Base-by-base conservation (phyloP, 2,329 filamentous ascomycete genomes). In the Didymella pomorum region DNA sequence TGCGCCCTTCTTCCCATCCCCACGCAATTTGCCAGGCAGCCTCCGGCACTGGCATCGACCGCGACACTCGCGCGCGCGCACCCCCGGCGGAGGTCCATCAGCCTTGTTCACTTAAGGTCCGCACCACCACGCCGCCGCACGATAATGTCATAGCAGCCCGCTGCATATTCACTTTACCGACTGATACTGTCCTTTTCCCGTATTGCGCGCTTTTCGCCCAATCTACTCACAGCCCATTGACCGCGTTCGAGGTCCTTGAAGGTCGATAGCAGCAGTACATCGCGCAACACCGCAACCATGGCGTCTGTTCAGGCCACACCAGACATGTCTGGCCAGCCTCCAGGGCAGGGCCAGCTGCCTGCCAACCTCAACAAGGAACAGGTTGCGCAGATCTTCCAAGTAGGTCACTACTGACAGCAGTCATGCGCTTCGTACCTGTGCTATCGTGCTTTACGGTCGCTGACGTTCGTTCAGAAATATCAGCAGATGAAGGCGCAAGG, bases 401-500 rank as follows among this genome's bases (percentile, higher is more conserved):
- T 91, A 26, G 26, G 41, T 83, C 72, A 83, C 78, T 26, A 50
- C 21, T 9, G 16, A 41, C 39, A 21, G 6, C 35, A 21, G 49
- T 16, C 52, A 61, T 61, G 46, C 53, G 42, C 60, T 50, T 57
- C 28, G 28, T 26, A 41, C 39, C 9, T 20, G 21, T n/a, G 46
- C 25, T 31, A 41, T 28, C 52, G 29, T 46, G 47, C 5, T 26
- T 2, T 21, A 11, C 48, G 47, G 10, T 44, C 2, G 61, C 80
- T 84, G 72, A 83, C 77, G 59, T 45, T 47, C 53, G 35, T 45
- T 48, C 71, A 97, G 93, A 93, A 92, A 84, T 95, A 91, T 66
- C 89, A 91, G 73, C 87, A 91, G 76, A 93, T 98, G 90, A 95
- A 94, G 79, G 86, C 91, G 55, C 85, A 89, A 70, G 93, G 93